Evolutionary conservation across 495 filamentous ascomycete species (phyloP), one percentile per base, ranked within the genome.

Genomic region (Podospora sp.): DNA sequence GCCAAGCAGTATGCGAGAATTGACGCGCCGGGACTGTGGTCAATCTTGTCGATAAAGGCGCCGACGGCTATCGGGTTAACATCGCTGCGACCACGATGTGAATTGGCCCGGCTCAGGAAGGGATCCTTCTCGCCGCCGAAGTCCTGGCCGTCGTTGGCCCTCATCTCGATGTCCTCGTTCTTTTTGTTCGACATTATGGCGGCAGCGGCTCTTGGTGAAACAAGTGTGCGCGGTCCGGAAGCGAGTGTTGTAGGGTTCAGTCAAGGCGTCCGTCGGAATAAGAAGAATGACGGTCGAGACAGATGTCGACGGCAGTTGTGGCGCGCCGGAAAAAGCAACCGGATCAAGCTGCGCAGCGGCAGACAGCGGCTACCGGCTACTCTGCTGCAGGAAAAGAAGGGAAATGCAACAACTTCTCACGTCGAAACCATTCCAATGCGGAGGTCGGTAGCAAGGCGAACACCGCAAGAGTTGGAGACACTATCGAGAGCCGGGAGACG

Each of bases 1-100:
- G 95, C 90, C 71, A 88, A 84, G 80, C 95, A 99, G 82, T 99
- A 99, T 24, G 90, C 88, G 60, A 97, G 75, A 69, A 99, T 91
- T 11, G 94, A 91, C 9, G 95, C 75, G 40, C 87, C 78, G 11
- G 94, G 91, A 74, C 86, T 94, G 73, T 90, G 92, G 67, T 87
- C 80, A 53, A 90, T 76, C 76, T 82, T 84, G 36, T 79, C 74
- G 35, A 78, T 52, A 65, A 65, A 68, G 73, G 74, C 29, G 76
- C 76, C 70, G 73, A 81, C 55, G 73, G 74, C 66, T 79, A 80
- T 63, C 80, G 65, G 58, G 27, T 66, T 73, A 36, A 69, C 65
- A 24, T 78, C 66, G 76, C 73, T 49, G 78, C 77, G 60, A 79
- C 72, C 77, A 86, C 79, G 78, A 86, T 86, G 75, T 75, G 77